Conservation (phyloP, 2,329 filamentous ascomycete genomes). For the Nigrograna mackinnonii region DNA sequence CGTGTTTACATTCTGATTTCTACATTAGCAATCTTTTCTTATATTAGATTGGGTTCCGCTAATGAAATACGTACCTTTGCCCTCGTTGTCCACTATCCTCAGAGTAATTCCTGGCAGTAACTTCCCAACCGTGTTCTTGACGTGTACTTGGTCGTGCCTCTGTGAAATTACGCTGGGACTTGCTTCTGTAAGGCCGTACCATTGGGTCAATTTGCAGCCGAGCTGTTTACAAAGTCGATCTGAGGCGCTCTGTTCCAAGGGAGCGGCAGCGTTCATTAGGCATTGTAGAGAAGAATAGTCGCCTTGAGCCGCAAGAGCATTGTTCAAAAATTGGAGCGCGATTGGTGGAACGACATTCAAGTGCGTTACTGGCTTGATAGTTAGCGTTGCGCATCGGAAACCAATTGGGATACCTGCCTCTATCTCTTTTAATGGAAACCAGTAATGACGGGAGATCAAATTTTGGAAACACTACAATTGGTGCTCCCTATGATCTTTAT, state of each 20-base stretch:
- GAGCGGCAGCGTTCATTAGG: constrained; percentile 20
- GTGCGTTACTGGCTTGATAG: not conserved
- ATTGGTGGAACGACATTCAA: not conserved
- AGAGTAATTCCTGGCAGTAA: too few relatives aligned
- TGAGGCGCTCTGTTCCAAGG: constrained; percentile 9
- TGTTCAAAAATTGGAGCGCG: not conserved
- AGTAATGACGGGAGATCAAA: not conserved
- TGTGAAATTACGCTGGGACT: constrained; percentile 13
- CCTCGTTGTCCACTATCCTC: too few relatives aligned
- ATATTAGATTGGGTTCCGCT: too few relatives aligned
- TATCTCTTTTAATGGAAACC: not conserved
- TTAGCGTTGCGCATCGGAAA: not conserved
- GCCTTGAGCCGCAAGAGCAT: constrained; percentile 5
- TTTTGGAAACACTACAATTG: constrained; percentile 2
- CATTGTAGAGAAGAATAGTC: constrained; percentile 16
- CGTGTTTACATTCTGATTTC: too few relatives aligned
- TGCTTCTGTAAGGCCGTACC: too few relatives aligned
- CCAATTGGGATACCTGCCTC: not conserved
- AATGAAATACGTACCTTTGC: too few relatives aligned
- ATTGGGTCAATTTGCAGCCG: constrained; percentile 12
- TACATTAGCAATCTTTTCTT: too few relatives aligned
- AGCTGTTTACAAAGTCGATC: constrained; percentile 6
- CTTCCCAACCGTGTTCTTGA: too few relatives aligned
- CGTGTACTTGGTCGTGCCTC: too few relatives aligned
- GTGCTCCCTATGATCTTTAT: too few relatives aligned